These are phyloP conservation scores for Claviceps arundinis DNA, from an alignment of 2,329 filamentous ascomycete genomes.

Conservation along the genomic window DNA sequence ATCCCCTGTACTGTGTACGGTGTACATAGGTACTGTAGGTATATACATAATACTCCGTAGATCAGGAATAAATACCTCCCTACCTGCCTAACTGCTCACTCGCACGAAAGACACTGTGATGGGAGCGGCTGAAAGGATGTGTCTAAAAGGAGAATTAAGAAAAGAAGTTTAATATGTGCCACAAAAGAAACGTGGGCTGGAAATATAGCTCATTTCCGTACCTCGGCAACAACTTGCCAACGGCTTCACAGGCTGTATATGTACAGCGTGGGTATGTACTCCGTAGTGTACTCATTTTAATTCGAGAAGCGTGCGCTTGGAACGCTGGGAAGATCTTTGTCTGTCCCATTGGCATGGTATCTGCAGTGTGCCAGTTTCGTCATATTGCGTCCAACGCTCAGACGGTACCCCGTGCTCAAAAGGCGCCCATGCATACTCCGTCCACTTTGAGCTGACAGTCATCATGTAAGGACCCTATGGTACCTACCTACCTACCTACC, in stretches of 20 bases:
- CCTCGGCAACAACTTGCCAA: neutral
- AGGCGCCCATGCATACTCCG: neutral
- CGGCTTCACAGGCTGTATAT: too few species aligned
- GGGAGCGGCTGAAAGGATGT: neutral
- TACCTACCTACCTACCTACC: too few species aligned
- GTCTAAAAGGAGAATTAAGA: neutral
- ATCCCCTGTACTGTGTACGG: neutral
- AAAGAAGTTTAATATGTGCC: neutral
- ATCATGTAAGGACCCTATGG: neutral
- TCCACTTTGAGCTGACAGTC: neutral
- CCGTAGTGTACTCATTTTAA: neutral
- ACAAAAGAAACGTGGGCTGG: neutral
- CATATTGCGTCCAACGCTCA: neutral
- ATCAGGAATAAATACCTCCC: too few species aligned
- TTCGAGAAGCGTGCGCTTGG: too few species aligned
- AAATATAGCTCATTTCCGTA: neutral
- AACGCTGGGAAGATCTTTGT: neutral
- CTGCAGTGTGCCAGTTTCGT: neutral
- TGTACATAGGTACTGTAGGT: too few species aligned
- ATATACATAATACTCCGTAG: too few species aligned
- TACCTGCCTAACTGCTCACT: neutral
- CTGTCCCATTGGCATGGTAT: neutral
- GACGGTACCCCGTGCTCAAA: neutral
- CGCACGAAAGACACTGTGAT: neutral
- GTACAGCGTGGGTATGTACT: neutral